Evolutionary conservation across 257 asterid genomes (phyloP).

Genomic region (Salvia miltiorrhiza): DNA sequence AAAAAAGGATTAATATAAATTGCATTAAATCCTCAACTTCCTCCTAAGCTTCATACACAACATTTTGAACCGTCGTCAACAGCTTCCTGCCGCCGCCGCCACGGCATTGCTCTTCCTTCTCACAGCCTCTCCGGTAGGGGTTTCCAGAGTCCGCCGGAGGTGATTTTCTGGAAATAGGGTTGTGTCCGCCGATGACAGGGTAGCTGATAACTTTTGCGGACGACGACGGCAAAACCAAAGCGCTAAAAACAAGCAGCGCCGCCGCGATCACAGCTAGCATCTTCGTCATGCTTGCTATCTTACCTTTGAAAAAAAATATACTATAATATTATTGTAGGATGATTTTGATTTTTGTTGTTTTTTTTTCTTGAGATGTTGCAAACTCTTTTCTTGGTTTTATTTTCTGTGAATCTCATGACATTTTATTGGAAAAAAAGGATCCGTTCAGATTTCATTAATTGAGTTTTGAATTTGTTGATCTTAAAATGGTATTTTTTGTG

Average conservation of each 20-base stretch:
- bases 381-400: too few species aligned
- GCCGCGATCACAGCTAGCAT: background rate
- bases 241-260: background rate
- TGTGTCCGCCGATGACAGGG: background rate
- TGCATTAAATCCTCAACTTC: background rate
- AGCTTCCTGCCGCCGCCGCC: background rate
- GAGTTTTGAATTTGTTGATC: too few species aligned
- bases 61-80: background rate
- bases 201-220: background rate
- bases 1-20: background rate
- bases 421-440: too few species aligned
- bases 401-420: too few species aligned
- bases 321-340: too few species aligned
- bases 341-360: too few species aligned
- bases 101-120: background rate
- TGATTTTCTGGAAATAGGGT: background rate
- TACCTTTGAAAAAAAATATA: too few species aligned
- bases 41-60: too few species aligned
- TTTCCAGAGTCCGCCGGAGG: background rate
- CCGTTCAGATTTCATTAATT: too few species aligned
- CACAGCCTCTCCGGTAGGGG: background rate
- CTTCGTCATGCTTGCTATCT: background rate
- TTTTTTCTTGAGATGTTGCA: too few species aligned
- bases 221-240: background rate
- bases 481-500: too few species aligned